Base-by-base conservation (phyloP, 2,329 filamentous ascomycete species). In the Beauveria pseudobassiana region DNA sequence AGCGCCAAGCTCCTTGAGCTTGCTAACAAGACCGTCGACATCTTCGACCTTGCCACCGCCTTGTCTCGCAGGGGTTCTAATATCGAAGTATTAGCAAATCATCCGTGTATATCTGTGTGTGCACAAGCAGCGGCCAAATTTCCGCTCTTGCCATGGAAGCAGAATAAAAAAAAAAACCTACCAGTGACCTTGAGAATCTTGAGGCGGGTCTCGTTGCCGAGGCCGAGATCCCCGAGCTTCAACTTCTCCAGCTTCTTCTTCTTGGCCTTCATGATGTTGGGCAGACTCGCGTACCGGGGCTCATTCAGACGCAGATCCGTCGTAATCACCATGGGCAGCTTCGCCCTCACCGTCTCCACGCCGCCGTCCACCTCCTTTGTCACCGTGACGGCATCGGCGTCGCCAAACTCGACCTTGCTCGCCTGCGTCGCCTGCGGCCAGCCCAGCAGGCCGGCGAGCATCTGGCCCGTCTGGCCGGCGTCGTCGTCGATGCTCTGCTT, bases 221-320 rank as follows among this genome's bases (percentile, higher is more conserved):
- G 77, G 2, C 90, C 91, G 74, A 90, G 89, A 72, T 99, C 95
- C 62, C 80, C 83, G 74, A 97, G 75, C 67, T 84, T 91, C 83
- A 91, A 89, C 88, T 97, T 98, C 71, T 95, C 91, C 69, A 99
- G 72, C 72, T 90, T 90, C 89, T 99, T 99, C 90, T 98, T 99
- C 89, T 99, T 99, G 59, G 95, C 95, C 88, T 98, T 99, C 95
- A 99, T 99, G 67, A 99, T 98, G 74, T 98, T 98, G 56, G 93
- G 93, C 84, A 99, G 76, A 76, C 87, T 96, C 24, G 93, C 95
- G 75, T 96, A 99, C 66, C 95, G 82, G 63, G 95, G 95, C 84
- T 96, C 91, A 73, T 99, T 99, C 74, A 99, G 79, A 58, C 95
- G 81, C 78, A 99, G 76, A 80, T 99, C 95, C 64, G 95, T 96